These are phyloP conservation scores for Arthrobotrys conoides DNA, from an alignment of 2,329 filamentous ascomycete species.

Conservation along the genomic window DNA sequence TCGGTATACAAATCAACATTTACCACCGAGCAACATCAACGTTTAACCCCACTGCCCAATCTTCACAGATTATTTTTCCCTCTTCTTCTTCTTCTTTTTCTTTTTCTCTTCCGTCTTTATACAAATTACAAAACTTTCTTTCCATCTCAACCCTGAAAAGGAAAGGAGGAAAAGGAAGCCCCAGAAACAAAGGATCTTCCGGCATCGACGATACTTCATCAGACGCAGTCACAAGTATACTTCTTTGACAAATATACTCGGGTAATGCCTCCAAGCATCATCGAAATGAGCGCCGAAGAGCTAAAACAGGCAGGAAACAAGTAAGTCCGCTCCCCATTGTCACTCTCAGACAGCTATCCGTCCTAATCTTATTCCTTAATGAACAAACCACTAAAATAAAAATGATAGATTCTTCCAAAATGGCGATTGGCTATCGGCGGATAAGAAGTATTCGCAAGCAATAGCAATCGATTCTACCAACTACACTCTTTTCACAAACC, in stretches of 20 bases:
- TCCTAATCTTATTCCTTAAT: no score
- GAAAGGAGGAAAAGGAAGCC: background rate
- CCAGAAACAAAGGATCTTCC: background rate
- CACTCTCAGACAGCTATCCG: background rate
- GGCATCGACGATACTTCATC: background rate
- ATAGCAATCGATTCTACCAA: slow-evolving; percentile 78
- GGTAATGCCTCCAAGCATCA: slow-evolving; percentile 39
- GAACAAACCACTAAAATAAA: slow-evolving; percentile 65
- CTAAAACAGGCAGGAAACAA: slow-evolving; percentile 62
- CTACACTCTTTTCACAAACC: slow-evolving; percentile 87
- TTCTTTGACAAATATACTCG: background rate
- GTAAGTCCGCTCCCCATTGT: slow-evolving; percentile 48
- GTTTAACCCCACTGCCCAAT: background rate
- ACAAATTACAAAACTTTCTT: background rate
- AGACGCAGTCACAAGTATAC: background rate
- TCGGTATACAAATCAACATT: background rate
- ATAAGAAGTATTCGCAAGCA: slow-evolving; percentile 80
- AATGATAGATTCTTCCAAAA: slow-evolving; percentile 77
- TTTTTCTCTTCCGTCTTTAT: background rate
- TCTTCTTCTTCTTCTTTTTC: background rate
- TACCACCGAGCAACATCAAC: background rate
- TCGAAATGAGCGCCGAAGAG: slow-evolving; percentile 62
- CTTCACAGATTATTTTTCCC: background rate
- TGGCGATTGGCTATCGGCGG: slow-evolving; percentile 77
- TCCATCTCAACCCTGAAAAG: background rate